Conservation (phyloP, 2,329 filamentous ascomycete genomes). For the Phyllosticta capitalensis region DNA sequence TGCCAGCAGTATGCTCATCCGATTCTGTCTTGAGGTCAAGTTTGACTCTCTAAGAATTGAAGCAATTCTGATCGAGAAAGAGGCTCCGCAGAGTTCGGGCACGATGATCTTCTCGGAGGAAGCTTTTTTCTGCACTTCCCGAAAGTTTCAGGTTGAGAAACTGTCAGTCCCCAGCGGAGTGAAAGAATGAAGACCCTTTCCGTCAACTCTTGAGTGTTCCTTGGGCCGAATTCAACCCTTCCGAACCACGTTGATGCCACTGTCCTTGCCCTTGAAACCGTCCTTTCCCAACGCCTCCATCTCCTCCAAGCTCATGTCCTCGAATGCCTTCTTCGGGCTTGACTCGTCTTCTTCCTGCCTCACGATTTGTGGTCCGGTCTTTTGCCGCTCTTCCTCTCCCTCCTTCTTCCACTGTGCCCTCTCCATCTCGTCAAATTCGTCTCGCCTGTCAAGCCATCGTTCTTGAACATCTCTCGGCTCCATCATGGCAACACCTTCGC, state of each 20-base stretch:
- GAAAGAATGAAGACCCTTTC: too few species aligned
- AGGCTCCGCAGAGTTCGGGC: too few species aligned
- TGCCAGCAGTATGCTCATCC: too few species aligned
- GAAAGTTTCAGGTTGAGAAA: too few species aligned
- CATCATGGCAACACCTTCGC: conserved; percentile 58
- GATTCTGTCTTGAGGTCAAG: too few species aligned
- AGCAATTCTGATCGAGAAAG: too few species aligned
- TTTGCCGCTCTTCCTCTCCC: conserved; percentile 37
- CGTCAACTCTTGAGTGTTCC: neutral
- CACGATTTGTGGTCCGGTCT: conserved; percentile 3
- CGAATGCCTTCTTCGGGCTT: conserved; percentile 12
- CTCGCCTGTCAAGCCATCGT: conserved; percentile 85
- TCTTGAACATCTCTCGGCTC: conserved; percentile 89
- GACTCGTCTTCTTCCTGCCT: conserved; percentile 12
- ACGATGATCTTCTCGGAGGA: too few species aligned
- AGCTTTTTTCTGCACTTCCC: too few species aligned
- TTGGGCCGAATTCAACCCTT: conserved; percentile 32
- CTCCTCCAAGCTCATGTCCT: conserved; percentile 30
- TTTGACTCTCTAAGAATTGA: too few species aligned
- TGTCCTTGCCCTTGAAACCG: conserved; percentile 32
- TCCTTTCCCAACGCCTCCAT: conserved; percentile 25
- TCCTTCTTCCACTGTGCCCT: conserved; percentile 66
- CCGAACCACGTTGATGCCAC: conserved; percentile 62
- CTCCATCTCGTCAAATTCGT: conserved; percentile 77
- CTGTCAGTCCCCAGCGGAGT: neutral